These are phyloP conservation scores for Somion occarium DNA, from an alignment of 1,284 basidiomycete genomes.

Conservation along the genomic window DNA sequence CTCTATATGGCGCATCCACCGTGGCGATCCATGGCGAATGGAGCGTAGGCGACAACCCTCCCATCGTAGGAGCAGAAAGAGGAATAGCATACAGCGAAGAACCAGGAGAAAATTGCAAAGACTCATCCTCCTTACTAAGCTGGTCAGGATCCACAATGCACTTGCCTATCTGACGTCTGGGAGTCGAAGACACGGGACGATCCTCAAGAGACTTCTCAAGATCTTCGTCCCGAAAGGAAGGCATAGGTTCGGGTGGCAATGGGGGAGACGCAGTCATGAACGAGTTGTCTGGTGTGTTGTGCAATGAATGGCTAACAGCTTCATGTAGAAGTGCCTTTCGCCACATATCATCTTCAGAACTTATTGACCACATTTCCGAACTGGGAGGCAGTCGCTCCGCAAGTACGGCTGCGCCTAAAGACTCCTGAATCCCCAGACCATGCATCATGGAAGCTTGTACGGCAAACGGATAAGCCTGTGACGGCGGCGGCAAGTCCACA, in stretches of 20 bases:
- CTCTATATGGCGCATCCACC: conserved; percentile 27
- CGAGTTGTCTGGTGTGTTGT: conserved; percentile 41
- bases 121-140: conserved; percentile 12
- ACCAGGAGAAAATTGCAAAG: conserved; percentile 14
- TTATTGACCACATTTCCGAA: conserved; percentile 52
- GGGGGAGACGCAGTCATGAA: conserved; percentile 21
- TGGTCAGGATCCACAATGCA: conserved; percentile 22
- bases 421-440: conserved; percentile 65
- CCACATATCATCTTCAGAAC: conserved; percentile 59
- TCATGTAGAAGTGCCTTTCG: conserved; percentile 64
- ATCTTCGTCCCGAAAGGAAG: conserved; percentile 7
- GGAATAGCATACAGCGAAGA: conserved; percentile 14
- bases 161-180: conserved; percentile 18
- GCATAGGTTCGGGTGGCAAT: conserved; percentile 9
- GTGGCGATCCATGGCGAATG: conserved; percentile 12
- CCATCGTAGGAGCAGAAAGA: conserved; percentile 13
- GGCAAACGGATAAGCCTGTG: conserved; percentile 62
- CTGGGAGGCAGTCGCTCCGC: conserved; percentile 70
- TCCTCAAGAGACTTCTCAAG: neutral
- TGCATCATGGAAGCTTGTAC: conserved; percentile 67
- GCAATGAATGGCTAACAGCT: conserved; percentile 71
- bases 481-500: conserved; percentile 67
- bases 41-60: conserved; percentile 2
- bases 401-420: conserved; percentile 63
- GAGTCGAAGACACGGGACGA: conserved; percentile 10